Base-by-base conservation (phyloP, 2,329 filamentous ascomycete species). In the Cladophialophora bantiana region DNA sequence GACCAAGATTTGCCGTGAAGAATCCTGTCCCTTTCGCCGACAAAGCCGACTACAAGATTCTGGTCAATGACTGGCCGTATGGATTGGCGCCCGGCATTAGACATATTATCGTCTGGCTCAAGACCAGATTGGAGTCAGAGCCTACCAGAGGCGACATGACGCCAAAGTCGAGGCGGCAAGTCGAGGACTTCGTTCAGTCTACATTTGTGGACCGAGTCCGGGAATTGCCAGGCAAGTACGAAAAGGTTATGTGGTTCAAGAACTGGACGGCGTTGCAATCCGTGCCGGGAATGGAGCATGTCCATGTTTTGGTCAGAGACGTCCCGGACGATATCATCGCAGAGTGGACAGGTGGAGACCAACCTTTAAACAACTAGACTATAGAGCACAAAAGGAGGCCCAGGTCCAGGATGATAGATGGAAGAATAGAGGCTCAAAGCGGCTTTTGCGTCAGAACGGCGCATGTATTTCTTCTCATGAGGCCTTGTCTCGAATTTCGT, bases 21-120 rank as follows among this genome's bases (percentile, higher is more conserved):
- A 84, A 84, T 67, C 71, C 78, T 10, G 78, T 75, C 3, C 86
- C 87, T 0, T 89, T 89, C 74, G 82, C 80, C 55, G 80, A 87
- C 71, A 70, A 78, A 9, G 73, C 75, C 38, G 87, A 89, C 75
- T 89, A 83, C 75, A 81, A 78, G 64, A 84, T 88, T 62, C 78
- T 89, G 55, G 78, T 78, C 52, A 89, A 89, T 72, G 87, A 89
- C 75, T 89, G 87, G 87, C 85, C 86, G 1, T 89, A 89, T 75
- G 86, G 85, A 3, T 72, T 88, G 18, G 82, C 78, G 1, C 73
- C 79, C 0, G 85, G 83, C 3, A 85, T 89, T 68, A 76, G 73
- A 15, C 87, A 89, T 73, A 75, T 89, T 0, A 78, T 85, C 5
- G 83, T 89, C 31, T 89, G 87, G 87, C 75, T 82, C 36, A 84